These are phyloP conservation scores for Wickerhamiella cacticola DNA, from an alignment of 805 yeast genomes.

Conservation along the genomic window DNA sequence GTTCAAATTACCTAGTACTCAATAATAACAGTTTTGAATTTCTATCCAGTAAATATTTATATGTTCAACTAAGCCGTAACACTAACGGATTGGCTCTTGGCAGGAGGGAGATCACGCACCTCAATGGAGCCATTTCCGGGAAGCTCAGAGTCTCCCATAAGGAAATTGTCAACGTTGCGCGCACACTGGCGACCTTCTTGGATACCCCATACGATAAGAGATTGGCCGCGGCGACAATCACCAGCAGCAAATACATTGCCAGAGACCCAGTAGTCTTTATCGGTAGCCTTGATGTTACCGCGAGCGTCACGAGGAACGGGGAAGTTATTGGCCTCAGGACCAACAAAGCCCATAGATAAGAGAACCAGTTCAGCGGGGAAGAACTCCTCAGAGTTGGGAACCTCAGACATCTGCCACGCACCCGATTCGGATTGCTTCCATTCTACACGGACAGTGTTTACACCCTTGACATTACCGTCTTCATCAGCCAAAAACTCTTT, in stretches of 20 bases:
- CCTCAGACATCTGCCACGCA: conserved; percentile 98
- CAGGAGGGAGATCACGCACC: conserved; percentile 5
- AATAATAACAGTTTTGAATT: not conserved
- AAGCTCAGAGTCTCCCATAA: conserved; percentile 67
- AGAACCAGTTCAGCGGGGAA: conserved; percentile 92
- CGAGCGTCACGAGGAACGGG: conserved; percentile 57
- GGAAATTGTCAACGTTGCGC: conserved; percentile 69
- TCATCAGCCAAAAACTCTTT: conserved; percentile 94
- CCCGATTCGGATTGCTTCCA: conserved; percentile 94
- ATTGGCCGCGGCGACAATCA: conserved; percentile 98
- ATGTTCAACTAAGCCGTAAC: conserved; percentile 5
- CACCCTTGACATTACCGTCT: conserved; percentile 88
- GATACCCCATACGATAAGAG: conserved; percentile 97
- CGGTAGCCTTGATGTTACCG: conserved; percentile 63
- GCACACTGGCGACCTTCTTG: conserved; percentile 99
- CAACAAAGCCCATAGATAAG: conserved; percentile 94
- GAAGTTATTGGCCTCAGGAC: conserved; percentile 80
- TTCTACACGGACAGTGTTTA: conserved; percentile 92
- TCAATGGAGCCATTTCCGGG: conserved; percentile 87
- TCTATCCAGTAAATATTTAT: too few relatives aligned
- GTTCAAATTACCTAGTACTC: too few relatives aligned
- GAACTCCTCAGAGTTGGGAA: conserved; percentile 86
- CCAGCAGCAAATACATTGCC: conserved; percentile 88
- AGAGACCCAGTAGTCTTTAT: conserved; percentile 55
- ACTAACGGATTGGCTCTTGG: not conserved